These are phyloP conservation scores for Petunia axillaris DNA, from an alignment of 257 asterid genomes.

Conservation along the genomic window DNA sequence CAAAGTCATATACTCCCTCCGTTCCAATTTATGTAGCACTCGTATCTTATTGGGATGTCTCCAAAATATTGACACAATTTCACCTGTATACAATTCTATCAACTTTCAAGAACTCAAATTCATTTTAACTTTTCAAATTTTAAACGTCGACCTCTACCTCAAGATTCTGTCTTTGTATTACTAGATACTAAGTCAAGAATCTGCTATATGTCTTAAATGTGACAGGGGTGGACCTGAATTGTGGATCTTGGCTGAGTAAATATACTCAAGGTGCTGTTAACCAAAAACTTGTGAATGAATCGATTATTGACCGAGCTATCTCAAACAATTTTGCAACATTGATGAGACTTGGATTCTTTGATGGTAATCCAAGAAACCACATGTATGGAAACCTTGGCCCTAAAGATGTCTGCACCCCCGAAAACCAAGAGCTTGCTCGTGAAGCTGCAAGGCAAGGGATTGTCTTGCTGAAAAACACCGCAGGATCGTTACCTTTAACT, in stretches of 20 bases:
- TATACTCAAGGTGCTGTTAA: conserved; percentile 63
- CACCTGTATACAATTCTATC: too few relatives aligned
- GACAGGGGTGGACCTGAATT: conserved; percentile 86
- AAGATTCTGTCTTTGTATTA: not conserved
- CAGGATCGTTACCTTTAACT: conserved; percentile 68
- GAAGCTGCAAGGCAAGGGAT: conserved; percentile 88
- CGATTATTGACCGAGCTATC: conserved; percentile 57
- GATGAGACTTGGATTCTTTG: conserved; percentile 93
- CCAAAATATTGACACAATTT: too few relatives aligned
- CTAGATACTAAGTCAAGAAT: not conserved
- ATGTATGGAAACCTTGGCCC: conserved; percentile 79
- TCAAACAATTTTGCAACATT: conserved; percentile 73
- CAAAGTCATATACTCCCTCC: not conserved
- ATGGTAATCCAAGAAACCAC: conserved; percentile 74
- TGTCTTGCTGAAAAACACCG: conserved; percentile 70
- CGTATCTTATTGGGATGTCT: too few relatives aligned
- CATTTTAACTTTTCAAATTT: too few relatives aligned
- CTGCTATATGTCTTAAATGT: not conserved
- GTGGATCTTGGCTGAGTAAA: conserved; percentile 57
- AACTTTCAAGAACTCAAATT: too few relatives aligned
- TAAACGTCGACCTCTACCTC: not conserved
- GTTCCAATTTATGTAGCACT: not conserved
- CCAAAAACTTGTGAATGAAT: conserved; percentile 63
- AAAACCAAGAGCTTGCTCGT: conserved; percentile 74
- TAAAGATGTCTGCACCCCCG: conserved; percentile 70